These are phyloP conservation scores for Boletus rubescentipes DNA, from an alignment of 768 basidiomycete genomes.

Conservation along the genomic window DNA sequence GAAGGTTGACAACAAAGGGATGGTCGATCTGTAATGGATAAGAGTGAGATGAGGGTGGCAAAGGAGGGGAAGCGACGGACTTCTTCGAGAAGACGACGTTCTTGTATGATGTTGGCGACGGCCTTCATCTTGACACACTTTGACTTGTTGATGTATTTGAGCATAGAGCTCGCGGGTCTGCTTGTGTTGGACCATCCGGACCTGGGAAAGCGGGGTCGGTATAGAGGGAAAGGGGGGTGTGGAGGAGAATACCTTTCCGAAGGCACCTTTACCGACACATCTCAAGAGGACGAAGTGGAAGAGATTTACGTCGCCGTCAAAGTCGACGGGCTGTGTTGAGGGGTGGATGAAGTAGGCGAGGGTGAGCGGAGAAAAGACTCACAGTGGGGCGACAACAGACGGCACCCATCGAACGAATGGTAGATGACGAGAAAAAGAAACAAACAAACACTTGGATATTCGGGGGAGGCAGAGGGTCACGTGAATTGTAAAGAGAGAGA, in stretches of 20 bases:
- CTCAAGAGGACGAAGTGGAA: constrained; percentile 95
- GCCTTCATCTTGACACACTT: constrained; percentile 99
- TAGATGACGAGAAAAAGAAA: constrained; percentile 9
- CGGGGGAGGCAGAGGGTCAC: constrained; percentile 12
- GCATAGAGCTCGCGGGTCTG: constrained; percentile 95
- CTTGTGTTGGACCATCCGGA: constrained; percentile 99
- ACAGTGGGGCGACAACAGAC: constrained; percentile 85
- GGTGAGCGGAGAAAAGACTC: constrained; percentile 15
- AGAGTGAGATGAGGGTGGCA: background rate
- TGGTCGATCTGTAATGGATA: constrained; percentile 73
- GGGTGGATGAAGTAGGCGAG: background rate
- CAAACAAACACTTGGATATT: constrained; percentile 8
- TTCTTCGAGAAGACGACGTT: constrained; percentile 93
- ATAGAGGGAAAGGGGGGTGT: constrained; percentile 10
- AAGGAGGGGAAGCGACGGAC: constrained; percentile 39
- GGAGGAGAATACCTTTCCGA: constrained; percentile 75
- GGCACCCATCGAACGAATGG: constrained; percentile 58
- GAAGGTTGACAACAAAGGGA: constrained; percentile 90
- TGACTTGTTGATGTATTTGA: constrained; percentile 99
- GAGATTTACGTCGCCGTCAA: constrained; percentile 92
- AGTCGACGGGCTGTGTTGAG: constrained; percentile 77
- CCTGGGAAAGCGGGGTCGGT: constrained; percentile 46
- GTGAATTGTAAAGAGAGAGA: background rate
- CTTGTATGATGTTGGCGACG: constrained; percentile 95
- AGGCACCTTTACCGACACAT: constrained; percentile 98